phyloP scores from a whole-genome alignment of 2,329 filamentous ascomycete genomes.

The Ambrosiella beaveri region DNA sequence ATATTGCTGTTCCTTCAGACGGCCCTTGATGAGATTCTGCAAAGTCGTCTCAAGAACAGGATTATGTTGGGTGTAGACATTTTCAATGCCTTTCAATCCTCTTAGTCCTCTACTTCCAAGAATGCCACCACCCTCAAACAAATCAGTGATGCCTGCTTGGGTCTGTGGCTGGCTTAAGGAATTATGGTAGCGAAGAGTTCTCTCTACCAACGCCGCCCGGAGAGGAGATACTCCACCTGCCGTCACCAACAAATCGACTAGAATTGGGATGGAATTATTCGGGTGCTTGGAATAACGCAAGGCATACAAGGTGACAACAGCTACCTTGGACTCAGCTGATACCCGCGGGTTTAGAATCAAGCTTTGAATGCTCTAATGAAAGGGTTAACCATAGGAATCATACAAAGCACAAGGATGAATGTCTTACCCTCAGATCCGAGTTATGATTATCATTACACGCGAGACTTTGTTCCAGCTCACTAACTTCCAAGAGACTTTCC shows the following conservation, averaged over 20 bases:
- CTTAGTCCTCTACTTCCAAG: slow-evolving; percentile 67
- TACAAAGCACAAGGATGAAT: not conserved
- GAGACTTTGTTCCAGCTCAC: slow-evolving; percentile 88
- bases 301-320: slow-evolving; percentile 84
- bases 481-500: slow-evolving; percentile 83
- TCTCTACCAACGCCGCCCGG: slow-evolving; percentile 62
- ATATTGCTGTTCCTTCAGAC: slow-evolving; percentile 70
- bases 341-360: slow-evolving; percentile 69
- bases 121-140: slow-evolving; percentile 82
- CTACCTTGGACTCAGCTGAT: slow-evolving; percentile 66
- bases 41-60: slow-evolving; percentile 73
- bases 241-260: slow-evolving; percentile 71
- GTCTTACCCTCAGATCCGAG: slow-evolving; percentile 64
- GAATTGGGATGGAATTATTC: slow-evolving; percentile 64
- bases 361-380: slow-evolving; percentile 54
- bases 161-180: slow-evolving; percentile 66
- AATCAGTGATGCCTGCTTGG: slow-evolving; percentile 67
- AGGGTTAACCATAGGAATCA: not conserved
- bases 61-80: slow-evolving; percentile 96
- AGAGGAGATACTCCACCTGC: slow-evolving; percentile 65
- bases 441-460: slow-evolving; percentile 94
- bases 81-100: slow-evolving; percentile 91
- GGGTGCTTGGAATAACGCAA: slow-evolving; percentile 79
- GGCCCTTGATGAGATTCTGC: slow-evolving; percentile 84
- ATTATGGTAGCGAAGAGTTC: slow-evolving; percentile 68